phyloP scores from a whole-genome alignment of 768 basidiomycete genomes.

The Boletus edulis region DNA sequence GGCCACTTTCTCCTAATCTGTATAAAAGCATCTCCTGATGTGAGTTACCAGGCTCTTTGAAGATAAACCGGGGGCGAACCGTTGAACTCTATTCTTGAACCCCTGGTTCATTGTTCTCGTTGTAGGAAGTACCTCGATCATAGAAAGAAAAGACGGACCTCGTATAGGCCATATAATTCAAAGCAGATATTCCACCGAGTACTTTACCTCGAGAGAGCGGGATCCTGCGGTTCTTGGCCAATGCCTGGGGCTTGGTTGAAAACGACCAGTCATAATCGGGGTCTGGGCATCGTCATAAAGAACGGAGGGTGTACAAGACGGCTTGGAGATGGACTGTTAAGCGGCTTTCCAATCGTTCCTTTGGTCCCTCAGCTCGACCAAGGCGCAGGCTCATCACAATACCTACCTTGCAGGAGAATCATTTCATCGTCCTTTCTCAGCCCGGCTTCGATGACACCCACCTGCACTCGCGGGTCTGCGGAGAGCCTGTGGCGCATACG shows the following conservation, averaged over 20 bases:
- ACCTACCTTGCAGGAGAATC: constrained; percentile 10
- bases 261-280: constrained; percentile 17
- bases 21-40: background rate
- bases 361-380: background rate
- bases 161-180: constrained; percentile 10
- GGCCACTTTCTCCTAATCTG: constrained; percentile 13
- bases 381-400: background rate
- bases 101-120: background rate
- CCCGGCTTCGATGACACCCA: constrained; percentile 17
- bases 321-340: too few relatives aligned
- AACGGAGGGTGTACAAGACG: background rate
- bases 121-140: background rate
- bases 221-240: constrained; percentile 7
- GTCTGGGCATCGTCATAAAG: constrained; percentile 5
- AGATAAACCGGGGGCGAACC: background rate
- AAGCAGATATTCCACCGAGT: constrained; percentile 14
- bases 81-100: constrained; percentile 13
- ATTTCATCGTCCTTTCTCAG: constrained; percentile 12
- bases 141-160: background rate
- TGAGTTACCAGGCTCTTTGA: background rate
- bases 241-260: constrained; percentile 7
- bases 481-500: constrained; percentile 8
- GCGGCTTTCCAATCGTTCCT: constrained; percentile 8
- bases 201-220: constrained; percentile 8
- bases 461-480: background rate